Evolutionary conservation across 192 early-diverging fungal species (phyloP).

Genomic region (Coemansia sp.): DNA sequence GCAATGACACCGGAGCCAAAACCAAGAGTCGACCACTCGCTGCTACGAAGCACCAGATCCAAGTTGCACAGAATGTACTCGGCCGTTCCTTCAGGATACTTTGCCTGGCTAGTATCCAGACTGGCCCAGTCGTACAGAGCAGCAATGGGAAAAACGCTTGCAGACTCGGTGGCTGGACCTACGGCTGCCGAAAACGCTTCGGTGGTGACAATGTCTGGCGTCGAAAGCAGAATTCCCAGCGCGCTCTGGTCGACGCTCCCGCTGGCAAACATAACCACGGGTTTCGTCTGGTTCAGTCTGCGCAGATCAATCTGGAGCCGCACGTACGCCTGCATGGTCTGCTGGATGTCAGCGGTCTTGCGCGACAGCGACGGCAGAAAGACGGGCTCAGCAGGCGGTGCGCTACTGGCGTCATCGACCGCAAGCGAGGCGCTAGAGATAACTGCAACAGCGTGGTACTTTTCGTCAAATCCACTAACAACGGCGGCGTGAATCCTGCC

Average conservation of each 20-base stretch:
- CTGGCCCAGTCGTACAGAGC: slow-evolving; percentile 42
- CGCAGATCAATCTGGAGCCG: slow-evolving; percentile 39
- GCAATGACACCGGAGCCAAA: slow-evolving; percentile 28
- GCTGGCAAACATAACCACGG: slow-evolving; percentile 37
- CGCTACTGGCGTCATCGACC: not conserved
- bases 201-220: slow-evolving; percentile 26
- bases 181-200: slow-evolving; percentile 21
- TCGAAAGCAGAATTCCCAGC: slow-evolving; percentile 23
- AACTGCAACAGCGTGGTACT: slow-evolving; percentile 32
- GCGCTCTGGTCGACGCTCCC: slow-evolving; percentile 34
- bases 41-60: slow-evolving; percentile 25
- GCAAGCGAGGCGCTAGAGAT: slow-evolving; percentile 10
- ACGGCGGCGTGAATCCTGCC: slow-evolving; percentile 11
- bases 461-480: slow-evolving; percentile 7
- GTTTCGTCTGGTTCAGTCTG: slow-evolving; percentile 28
- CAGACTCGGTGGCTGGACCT: not conserved
- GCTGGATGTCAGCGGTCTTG: not conserved
- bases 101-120: slow-evolving; percentile 4
- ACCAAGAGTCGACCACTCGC: slow-evolving; percentile 33
- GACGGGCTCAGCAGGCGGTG: not conserved
- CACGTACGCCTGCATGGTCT: slow-evolving; percentile 6
- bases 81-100: slow-evolving; percentile 18
- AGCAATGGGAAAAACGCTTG: slow-evolving; percentile 11
- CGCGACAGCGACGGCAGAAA: slow-evolving; percentile 36
- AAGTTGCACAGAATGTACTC: slow-evolving; percentile 35